Evolutionary conservation across 352 stramenopile species (phyloP), one percentile per base, ranked within the genome.

Genomic region (Phytophthora nicotianae): DNA sequence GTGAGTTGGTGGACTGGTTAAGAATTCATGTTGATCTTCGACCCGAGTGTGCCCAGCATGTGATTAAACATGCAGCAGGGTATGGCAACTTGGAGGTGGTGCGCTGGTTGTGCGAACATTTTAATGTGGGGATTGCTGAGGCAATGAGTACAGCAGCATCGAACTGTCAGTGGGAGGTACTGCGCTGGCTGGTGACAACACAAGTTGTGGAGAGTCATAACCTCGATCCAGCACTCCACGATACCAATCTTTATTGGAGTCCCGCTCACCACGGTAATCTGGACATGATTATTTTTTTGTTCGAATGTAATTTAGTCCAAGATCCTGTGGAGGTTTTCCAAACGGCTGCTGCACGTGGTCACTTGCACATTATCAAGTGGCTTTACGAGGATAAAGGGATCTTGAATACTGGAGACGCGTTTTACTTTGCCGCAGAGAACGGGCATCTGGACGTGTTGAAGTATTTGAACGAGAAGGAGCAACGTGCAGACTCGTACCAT

Each of bases 1-100:
- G 68, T 4, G 50, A 57, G 2, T 5, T 68, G 3, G 52, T 74
- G 3, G 45, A 60, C 19, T 74, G 54, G 42, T n/a, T 73, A 16
- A 32, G 19, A 52, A 13, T 8, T 26, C 46, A 52, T n/a, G 26
- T 52, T 19, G 26, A 13, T 14, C 46, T 53, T 53, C 47, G 47
- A 42, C 7, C 19, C 8, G 47, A 43, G 11, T 54, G 48, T 43
- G 48, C 48, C 13, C 48, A 54, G 29, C 17, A 54, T 11, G 48
- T 53, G 24, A 42, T 53, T 6, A 14, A 27, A 21, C 29, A 42
- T 21, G 47, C 47, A 43, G 27, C 47, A 11, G 29, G 6, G 8
- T 35, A 35, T 13, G 29, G 29, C 16, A 43, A 53, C 19, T 42
- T 52, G 46, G 27, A 26, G 46, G 37, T 52, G n/a, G 46, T 52